These are phyloP conservation scores for Beta macrorhiza DNA, from an alignment of 179 eudicot genomes.

Conservation along the genomic window DNA sequence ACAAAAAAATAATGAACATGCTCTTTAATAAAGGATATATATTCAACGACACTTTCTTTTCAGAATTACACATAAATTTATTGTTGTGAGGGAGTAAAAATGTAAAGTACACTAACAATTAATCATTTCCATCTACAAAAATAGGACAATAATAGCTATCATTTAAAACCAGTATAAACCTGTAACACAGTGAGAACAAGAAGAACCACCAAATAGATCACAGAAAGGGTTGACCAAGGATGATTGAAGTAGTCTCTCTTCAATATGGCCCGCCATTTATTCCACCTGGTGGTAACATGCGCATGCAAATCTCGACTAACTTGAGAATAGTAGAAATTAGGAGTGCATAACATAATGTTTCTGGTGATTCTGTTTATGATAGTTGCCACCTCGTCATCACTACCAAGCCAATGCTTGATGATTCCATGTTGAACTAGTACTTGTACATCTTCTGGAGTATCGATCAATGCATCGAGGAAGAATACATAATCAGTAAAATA, in stretches of 20 bases:
- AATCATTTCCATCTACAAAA: no score
- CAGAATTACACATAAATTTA: no score
- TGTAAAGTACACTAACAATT: no score
- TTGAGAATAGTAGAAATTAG: neutral
- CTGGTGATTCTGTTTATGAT: neutral
- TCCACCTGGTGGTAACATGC: neutral
- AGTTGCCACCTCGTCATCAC: neutral
- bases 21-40: no score
- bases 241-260: neutral
- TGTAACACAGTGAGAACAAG: slow-evolving; percentile 29
- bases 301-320: neutral
- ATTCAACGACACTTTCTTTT: no score
- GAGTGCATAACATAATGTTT: neutral
- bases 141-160: neutral
- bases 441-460: neutral
- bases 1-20: no score
- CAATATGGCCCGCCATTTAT: neutral
- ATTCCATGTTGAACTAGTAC: neutral
- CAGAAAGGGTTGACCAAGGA: slow-evolving; percentile 32
- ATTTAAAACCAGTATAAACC: slow-evolving; percentile 25
- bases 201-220: slow-evolving; percentile 21
- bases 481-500: neutral
- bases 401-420: neutral
- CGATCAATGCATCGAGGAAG: neutral
- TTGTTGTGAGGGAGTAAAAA: no score